Conservation (phyloP, 1,284 basidiomycete genomes). For the Ustilago lituana region DNA sequence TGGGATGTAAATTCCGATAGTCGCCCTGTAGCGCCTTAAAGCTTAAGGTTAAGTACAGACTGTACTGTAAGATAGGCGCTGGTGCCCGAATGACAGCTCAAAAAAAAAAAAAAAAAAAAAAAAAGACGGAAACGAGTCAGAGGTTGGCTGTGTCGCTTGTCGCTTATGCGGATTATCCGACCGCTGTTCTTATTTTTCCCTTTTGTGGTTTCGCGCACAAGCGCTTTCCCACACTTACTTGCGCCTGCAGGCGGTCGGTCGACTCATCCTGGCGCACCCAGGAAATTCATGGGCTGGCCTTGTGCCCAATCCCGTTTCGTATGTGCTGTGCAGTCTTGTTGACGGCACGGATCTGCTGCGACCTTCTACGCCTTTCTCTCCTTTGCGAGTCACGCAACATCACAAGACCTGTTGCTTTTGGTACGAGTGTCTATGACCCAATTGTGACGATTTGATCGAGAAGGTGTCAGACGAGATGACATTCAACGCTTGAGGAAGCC, state of each 20-base stretch:
- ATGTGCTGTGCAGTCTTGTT: background rate
- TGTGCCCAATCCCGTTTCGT: background rate
- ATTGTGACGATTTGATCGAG: no score
- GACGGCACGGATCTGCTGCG: constrained; percentile 1
- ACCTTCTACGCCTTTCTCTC: background rate
- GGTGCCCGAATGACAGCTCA: background rate
- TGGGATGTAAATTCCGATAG: background rate
- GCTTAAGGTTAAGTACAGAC: no score
- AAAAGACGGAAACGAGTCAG: background rate
- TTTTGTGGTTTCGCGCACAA: no score
- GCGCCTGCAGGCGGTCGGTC: background rate
- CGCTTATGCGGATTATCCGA: constrained; percentile 13
- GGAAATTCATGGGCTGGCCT: no score
- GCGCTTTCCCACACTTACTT: background rate
- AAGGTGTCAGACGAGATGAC: no score
- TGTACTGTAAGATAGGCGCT: no score
- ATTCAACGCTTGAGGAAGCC: no score
- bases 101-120: background rate
- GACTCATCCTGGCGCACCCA: no score
- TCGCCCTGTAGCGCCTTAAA: no score
- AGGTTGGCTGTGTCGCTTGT: background rate
- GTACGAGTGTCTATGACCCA: no score
- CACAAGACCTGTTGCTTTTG: no score
- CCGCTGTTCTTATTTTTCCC: background rate
- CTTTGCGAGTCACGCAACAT: background rate